Percentiles rank a stretch among this genome's conserved stretches.
Evolutionary conservation across 1,284 basidiomycete genomes (phyloP).

Genomic region (Acaromyces ingoldii): DNA sequence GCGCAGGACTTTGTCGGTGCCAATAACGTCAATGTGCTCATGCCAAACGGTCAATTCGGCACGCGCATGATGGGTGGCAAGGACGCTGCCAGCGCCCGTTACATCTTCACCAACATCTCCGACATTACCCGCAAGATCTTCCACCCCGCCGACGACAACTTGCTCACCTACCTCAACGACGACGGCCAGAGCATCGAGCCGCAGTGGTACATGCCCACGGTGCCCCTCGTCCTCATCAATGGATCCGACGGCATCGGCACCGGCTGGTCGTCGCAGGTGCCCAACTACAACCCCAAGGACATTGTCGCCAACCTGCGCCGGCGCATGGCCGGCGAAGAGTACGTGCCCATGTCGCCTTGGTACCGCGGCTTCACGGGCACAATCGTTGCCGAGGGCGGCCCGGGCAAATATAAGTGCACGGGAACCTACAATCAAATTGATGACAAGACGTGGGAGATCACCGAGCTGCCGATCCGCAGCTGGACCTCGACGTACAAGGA

Average conservation of each 20-base stretch:
- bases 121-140: constrained; percentile 74
- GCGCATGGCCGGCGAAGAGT: constrained; percentile 79
- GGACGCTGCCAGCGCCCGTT: constrained; percentile 89
- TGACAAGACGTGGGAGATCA: constrained; percentile 86
- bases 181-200: constrained; percentile 88
- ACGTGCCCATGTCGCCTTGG: constrained; percentile 87
- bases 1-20: constrained; percentile 93
- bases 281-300: constrained; percentile 87
- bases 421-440: constrained; percentile 74
- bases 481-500: constrained; percentile 94
- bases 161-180: constrained; percentile 79
- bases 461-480: constrained; percentile 86
- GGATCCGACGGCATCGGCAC: constrained; percentile 98
- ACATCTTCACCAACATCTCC: constrained; percentile 84
- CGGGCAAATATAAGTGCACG: constrained; percentile 76
- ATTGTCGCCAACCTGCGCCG: constrained; percentile 82
- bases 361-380: constrained; percentile 87
- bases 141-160: constrained; percentile 75
- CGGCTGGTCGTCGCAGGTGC: constrained; percentile 92
- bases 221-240: constrained; percentile 87
- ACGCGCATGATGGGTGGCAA: constrained; percentile 57
- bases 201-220: constrained; percentile 84
- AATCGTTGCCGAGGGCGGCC: constrained; percentile 64
- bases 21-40: constrained; percentile 89
- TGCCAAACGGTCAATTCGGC: constrained; percentile 93